Conservation (phyloP, 495 filamentous ascomycete genomes). For the Chaetomidium leptoderma region DNA sequence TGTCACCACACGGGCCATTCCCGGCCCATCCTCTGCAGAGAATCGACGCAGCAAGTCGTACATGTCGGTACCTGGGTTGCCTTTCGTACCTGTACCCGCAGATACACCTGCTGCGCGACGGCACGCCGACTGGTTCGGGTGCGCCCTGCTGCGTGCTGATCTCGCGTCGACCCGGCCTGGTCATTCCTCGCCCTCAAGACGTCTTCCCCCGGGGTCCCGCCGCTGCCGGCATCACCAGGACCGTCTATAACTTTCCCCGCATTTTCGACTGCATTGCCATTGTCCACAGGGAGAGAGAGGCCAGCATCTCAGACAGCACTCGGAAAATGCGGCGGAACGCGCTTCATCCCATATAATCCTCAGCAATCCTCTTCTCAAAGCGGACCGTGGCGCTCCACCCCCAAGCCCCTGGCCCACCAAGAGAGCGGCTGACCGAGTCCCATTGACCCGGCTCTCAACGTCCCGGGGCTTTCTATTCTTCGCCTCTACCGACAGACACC, state of each 20-base stretch:
- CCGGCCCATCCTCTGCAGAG: constrained; percentile 29
- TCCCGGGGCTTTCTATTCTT: neutral
- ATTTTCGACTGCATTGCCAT: too few species aligned
- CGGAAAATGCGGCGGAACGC: constrained; percentile 30
- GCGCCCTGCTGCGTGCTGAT: constrained; percentile 33
- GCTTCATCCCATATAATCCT: constrained; percentile 24
- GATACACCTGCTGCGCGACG: constrained; percentile 20
- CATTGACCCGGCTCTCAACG: neutral
- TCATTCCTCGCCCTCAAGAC: constrained; percentile 28
- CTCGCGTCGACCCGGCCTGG: constrained; percentile 25
- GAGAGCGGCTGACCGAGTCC: neutral
- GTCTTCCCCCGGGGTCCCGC: constrained; percentile 12
- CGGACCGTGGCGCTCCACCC: constrained; percentile 10
- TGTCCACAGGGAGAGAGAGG: constrained; percentile 8
- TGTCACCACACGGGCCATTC: constrained; percentile 33
- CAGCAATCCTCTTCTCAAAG: constrained; percentile 12
- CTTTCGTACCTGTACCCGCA: constrained; percentile 35
- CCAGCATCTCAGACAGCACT: constrained; percentile 13
- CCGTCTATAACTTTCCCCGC: constrained; percentile 29
- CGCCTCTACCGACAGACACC: constrained; percentile 4
- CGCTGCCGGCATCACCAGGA: constrained; percentile 15
- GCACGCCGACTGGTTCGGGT: constrained; percentile 20
- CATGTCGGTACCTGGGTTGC: constrained; percentile 32
- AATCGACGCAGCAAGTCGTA: constrained; percentile 25
- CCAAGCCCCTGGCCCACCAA: constrained; percentile 2